Percentiles rank a stretch among this genome's conserved stretches.
phyloP scores from a whole-genome alignment of 2,329 filamentous ascomycete genomes.

The Trichoderma pleuroti region DNA sequence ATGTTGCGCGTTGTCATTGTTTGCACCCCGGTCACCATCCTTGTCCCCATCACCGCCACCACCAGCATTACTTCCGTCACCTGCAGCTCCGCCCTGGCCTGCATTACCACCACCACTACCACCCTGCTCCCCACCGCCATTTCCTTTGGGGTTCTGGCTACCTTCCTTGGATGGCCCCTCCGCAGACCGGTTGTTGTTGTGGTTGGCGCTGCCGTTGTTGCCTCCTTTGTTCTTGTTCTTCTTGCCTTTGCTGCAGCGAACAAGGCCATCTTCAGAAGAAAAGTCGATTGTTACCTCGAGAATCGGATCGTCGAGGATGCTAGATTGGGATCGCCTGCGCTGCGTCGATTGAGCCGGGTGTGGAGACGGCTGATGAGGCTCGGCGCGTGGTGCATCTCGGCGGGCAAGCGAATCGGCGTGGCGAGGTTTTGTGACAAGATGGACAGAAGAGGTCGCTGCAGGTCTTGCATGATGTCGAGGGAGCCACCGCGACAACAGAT shows the following conservation, averaged over 20 bases:
- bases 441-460: slow-evolving; percentile 24
- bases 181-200: slow-evolving; percentile 39
- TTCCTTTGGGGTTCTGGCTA: slow-evolving; percentile 16
- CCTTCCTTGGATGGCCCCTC: slow-evolving; percentile 37
- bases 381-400: background rate
- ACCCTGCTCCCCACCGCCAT: slow-evolving; percentile 21
- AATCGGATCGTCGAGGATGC: slow-evolving; percentile 46
- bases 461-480: slow-evolving; percentile 26
- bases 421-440: slow-evolving; percentile 32
- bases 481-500: slow-evolving; percentile 36
- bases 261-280: slow-evolving; percentile 50
- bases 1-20: slow-evolving; percentile 28
- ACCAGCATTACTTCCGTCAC: slow-evolving; percentile 19
- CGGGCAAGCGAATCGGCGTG: slow-evolving; percentile 31
- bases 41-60: slow-evolving; percentile 35
- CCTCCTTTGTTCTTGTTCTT: slow-evolving; percentile 46
- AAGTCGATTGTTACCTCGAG: slow-evolving; percentile 54
- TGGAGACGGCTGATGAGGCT: slow-evolving; percentile 5
- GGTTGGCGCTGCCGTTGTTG: slow-evolving; percentile 22
- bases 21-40: slow-evolving; percentile 31
- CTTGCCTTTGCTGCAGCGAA: slow-evolving; percentile 52
- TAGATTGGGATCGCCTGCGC: slow-evolving; percentile 22
- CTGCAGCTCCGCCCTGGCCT: slow-evolving; percentile 21
- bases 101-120: slow-evolving; percentile 18
- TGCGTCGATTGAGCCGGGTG: slow-evolving; percentile 24